Evolutionary conservation across 345 rosid species (phyloP).

Genomic region (Geranium rotundifolium): DNA sequence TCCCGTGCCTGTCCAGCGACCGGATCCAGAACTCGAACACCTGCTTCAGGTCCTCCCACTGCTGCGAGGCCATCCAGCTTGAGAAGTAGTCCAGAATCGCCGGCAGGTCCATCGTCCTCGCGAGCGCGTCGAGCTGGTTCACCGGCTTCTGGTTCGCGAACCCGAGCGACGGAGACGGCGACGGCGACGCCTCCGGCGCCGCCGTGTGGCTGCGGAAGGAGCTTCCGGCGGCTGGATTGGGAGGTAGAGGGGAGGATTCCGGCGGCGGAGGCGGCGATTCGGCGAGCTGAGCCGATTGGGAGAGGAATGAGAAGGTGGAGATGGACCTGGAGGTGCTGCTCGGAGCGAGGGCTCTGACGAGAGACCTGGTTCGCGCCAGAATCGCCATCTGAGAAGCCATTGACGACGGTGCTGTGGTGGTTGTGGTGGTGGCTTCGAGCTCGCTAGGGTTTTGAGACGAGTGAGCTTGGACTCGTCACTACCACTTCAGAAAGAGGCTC

Average conservation of each 20-base stretch:
- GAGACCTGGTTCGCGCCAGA: slow-evolving; percentile 25
- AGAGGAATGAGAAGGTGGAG: slow-evolving; percentile 50
- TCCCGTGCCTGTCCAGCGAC: slow-evolving; percentile 63
- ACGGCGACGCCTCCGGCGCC: slow-evolving; percentile 7
- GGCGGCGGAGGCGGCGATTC: slow-evolving; percentile 20
- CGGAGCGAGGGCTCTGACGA: slow-evolving; percentile 26
- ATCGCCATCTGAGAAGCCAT: slow-evolving; percentile 55
- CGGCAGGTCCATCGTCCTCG: slow-evolving; percentile 33
- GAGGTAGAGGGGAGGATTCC: slow-evolving; percentile 51
- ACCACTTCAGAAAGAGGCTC: neutral
- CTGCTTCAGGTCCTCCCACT: slow-evolving; percentile 72
- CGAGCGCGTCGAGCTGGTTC: slow-evolving; percentile 30
- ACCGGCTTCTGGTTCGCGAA: slow-evolving; percentile 19
- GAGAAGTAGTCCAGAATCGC: slow-evolving; percentile 54
- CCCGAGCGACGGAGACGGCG: slow-evolving; percentile 38
- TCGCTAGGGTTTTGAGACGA: neutral
- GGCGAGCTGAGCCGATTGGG: slow-evolving; percentile 59
- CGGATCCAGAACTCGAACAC: slow-evolving; percentile 74
- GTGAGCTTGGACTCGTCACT: neutral
- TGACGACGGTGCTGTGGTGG: slow-evolving; percentile 10
- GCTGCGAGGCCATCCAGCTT: slow-evolving; percentile 64
- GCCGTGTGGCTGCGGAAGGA: slow-evolving; percentile 69
- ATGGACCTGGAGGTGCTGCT: slow-evolving; percentile 27
- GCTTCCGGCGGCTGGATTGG: slow-evolving; percentile 82
- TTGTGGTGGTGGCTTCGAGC: slow-evolving; percentile 1